Percentiles rank a stretch among this genome's conserved stretches.
Evolutionary conservation across 371 early-diverging fungal species (phyloP).

Genomic region (Apophysomyces ossiformis): DNA sequence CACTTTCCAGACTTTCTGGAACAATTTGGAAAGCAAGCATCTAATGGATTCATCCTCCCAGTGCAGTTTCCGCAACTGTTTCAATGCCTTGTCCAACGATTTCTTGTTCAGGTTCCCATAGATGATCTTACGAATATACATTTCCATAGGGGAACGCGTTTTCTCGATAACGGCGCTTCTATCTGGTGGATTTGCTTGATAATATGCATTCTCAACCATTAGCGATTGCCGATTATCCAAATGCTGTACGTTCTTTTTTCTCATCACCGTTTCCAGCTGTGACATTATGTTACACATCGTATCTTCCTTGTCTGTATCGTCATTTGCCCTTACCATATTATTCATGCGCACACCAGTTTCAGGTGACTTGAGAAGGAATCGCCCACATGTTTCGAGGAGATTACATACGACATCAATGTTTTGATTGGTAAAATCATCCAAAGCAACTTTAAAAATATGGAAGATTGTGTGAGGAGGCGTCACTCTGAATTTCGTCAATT

Average conservation of each 20-base stretch:
- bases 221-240: slow-evolving; percentile 83
- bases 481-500: slow-evolving; percentile 91
- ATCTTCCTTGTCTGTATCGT: neutral
- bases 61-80: slow-evolving; percentile 83
- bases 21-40: slow-evolving; percentile 54
- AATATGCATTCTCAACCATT: slow-evolving; percentile 94
- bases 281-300: neutral
- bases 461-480: slow-evolving; percentile 82
- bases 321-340: slow-evolving; percentile 54
- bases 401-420: slow-evolving; percentile 88
- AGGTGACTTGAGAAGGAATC: slow-evolving; percentile 81
- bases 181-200: slow-evolving; percentile 89
- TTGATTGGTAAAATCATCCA: slow-evolving; percentile 82
- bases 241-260: slow-evolving; percentile 83
- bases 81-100: slow-evolving; percentile 69
- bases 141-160: slow-evolving; percentile 75
- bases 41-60: slow-evolving; percentile 75
- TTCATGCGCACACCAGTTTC: slow-evolving; percentile 70
- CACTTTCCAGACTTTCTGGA: slow-evolving; percentile 92
- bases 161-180: slow-evolving; percentile 62
- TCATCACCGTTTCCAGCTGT: slow-evolving; percentile 83
- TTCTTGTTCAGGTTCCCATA: slow-evolving; percentile 78
- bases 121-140: slow-evolving; percentile 85
- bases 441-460: slow-evolving; percentile 79
- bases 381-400: slow-evolving; percentile 89